Base-by-base conservation (phyloP, 441 rosid species). In the Gossypium davidsonii region DNA sequence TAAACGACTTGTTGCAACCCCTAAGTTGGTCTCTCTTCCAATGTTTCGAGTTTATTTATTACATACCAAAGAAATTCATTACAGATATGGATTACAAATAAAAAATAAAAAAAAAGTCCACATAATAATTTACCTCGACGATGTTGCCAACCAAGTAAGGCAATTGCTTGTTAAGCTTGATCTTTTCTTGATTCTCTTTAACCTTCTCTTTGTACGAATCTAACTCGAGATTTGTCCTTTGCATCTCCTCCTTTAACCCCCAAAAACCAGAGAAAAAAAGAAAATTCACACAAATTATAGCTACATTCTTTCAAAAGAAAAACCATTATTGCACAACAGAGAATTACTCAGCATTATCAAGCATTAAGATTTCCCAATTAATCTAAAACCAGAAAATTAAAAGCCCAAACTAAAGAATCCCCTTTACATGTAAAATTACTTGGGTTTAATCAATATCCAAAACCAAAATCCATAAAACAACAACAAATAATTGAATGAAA, bases 81-180 rank as follows among this genome's bases (percentile, higher is more conserved):
- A 44, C 3, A 7, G 49, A 7, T 9, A 2, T 44, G 2, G 49
- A 7, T 31, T 31, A 31, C 34, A 7, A 9, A 20, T 6, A 15
- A 31, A 31, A 26, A 1, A 7, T 11, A 3, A 4, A 8, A 58
- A 53, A 21, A 58, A 3, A 70, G 26, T 28, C 21, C 20, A n/a
- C 1, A 11, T 42, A 31, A 79, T 49, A 55, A 75, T 51, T 70
- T 79, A 95, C 99, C 97, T 93, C 98, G 2, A 93, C 99, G 55
- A 95, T 91, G 83, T 95, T 95, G 42, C 98, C 99, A 49, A 95
- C 99, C 79, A 95, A 79, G 83, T 95, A 95, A 52, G 99, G 99
- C 4, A 95, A 87, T 78, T 95, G 99, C 88, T 95, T 95, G 75
- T 95, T 92, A 74, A 95, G 98, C 80, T 95, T 95, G 73, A 95